Conservation (phyloP, 2,329 filamentous ascomycete species). For the Tolypocladium endophyticum region DNA sequence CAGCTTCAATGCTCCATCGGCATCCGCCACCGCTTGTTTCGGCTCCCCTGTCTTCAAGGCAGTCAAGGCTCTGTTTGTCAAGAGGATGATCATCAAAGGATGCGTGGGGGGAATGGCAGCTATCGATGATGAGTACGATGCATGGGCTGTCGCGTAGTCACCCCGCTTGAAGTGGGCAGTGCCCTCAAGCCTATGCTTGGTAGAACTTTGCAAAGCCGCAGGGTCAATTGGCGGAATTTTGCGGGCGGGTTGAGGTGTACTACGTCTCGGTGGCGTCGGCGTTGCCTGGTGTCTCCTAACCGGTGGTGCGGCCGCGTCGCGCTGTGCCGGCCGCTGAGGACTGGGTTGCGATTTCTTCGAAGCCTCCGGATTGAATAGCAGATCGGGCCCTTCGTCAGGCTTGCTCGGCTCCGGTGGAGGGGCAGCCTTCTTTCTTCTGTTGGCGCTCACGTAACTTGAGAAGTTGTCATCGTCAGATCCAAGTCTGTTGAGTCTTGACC, state of each 20-base stretch:
- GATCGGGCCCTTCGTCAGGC: constrained; percentile 42
- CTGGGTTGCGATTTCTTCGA: constrained; percentile 23
- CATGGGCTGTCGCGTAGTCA: constrained; percentile 80
- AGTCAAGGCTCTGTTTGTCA: constrained; percentile 85
- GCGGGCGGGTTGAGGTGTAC: constrained; percentile 39
- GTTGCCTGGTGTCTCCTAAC: constrained; percentile 13
- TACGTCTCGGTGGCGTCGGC: constrained; percentile 25
- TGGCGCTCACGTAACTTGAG: constrained; percentile 80
- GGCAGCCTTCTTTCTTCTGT: constrained; percentile 61
- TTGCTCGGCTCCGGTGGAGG: constrained; percentile 32
- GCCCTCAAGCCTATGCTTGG: constrained; percentile 67
- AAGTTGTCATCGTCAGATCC: constrained; percentile 66
- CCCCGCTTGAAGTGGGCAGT: constrained; percentile 89
- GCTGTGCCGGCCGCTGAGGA: constrained; percentile 23
- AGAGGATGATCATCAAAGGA: constrained; percentile 76
- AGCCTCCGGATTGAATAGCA: constrained; percentile 45
- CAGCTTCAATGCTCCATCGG: constrained; percentile 66
- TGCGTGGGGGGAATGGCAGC: constrained; percentile 64
- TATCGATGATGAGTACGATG: constrained; percentile 70
- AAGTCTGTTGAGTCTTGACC: constrained; percentile 57
- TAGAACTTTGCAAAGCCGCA: constrained; percentile 62
- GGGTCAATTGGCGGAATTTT: constrained; percentile 58
- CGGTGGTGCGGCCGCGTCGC: constrained; percentile 22
- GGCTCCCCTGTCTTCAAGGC: constrained; percentile 86
- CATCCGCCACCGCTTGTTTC: constrained; percentile 75